Conservation (phyloP, 73 alveolate species). For the Vitrella brassicaformis region DNA sequence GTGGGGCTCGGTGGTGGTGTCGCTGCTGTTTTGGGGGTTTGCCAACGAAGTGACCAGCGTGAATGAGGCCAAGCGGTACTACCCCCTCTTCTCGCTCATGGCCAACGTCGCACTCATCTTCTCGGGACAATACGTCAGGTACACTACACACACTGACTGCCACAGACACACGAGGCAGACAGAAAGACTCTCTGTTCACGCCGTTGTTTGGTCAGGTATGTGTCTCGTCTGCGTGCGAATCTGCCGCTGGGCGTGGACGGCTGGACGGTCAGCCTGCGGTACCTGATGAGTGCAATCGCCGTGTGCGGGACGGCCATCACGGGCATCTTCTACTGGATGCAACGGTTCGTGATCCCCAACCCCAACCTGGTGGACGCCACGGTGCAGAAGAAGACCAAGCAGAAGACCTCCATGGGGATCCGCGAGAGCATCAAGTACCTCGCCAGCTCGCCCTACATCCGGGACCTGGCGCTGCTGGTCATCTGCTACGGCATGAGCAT, state of each 20-base stretch:
- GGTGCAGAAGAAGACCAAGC: not conserved
- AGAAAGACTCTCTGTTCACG: not conserved
- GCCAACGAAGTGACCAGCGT: not conserved
- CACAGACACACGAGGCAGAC: not conserved
- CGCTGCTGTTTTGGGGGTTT: conserved; percentile 1
- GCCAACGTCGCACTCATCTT: not conserved
- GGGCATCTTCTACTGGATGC: not conserved
- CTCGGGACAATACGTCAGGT: not conserved
- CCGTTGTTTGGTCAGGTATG: not conserved
- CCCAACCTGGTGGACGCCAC: not conserved
- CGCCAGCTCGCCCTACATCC: not conserved
- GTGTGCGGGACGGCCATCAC: not conserved
- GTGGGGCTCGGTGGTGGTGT: not conserved
- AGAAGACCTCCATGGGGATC: not conserved
- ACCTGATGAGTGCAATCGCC: not conserved
- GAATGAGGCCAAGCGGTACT: not conserved
- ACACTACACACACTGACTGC: not conserved
- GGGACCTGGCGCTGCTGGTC: not conserved
- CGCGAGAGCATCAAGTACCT: not conserved
- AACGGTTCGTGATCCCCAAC: not conserved
- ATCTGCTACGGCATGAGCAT: conserved; percentile 2
- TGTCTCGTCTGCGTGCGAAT: not conserved
- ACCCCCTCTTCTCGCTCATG: not conserved
- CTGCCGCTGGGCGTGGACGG: not conserved
- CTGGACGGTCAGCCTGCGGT: not conserved